phyloP scores from a whole-genome alignment of 2,329 filamentous ascomycete species.

The Neofusicoccum kwambonambiense region DNA sequence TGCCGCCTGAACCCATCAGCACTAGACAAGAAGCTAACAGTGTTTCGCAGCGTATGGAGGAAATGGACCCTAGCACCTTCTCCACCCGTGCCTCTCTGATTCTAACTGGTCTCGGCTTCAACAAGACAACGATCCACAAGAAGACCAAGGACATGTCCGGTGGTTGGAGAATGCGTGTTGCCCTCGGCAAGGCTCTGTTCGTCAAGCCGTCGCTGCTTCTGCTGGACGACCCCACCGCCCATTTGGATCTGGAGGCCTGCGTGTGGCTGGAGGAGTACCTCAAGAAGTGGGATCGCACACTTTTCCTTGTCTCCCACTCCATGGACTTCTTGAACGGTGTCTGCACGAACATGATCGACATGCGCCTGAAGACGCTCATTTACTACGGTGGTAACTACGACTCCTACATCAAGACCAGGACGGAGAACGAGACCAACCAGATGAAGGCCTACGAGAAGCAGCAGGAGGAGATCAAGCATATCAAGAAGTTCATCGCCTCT shows the following conservation, averaged over 20 bases:
- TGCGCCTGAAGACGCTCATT: constrained; percentile 81
- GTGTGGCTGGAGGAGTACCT: constrained; percentile 99
- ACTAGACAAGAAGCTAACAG: constrained; percentile 16
- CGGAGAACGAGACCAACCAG: constrained; percentile 95
- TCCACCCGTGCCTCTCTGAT: constrained; percentile 93
- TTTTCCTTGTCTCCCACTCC: constrained; percentile 94
- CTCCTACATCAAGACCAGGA: constrained; percentile 87
- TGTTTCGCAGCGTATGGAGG: constrained; percentile 78
- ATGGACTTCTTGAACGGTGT: constrained; percentile 99
- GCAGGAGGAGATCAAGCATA: constrained; percentile 97
- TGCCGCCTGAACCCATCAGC: constrained; percentile 31
- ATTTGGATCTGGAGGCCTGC: constrained; percentile 98
- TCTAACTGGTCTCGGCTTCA: constrained; percentile 97
- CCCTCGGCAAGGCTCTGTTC: constrained; percentile 94
- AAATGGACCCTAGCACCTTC: constrained; percentile 98
- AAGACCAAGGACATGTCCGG: constrained; percentile 99
- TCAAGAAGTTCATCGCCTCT: constrained; percentile 99
- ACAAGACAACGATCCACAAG: constrained; percentile 97
- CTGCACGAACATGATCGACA: constrained; percentile 97
- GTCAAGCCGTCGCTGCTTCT: constrained; percentile 95
- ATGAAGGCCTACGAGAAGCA: constrained; percentile 99
- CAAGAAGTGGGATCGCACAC: constrained; percentile 98
- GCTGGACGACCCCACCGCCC: constrained; percentile 96
- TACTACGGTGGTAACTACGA: constrained; percentile 99
- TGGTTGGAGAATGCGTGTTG: constrained; percentile 99